Conservation (phyloP, 169 alveolate species). For the Theileria annulata region DNA sequence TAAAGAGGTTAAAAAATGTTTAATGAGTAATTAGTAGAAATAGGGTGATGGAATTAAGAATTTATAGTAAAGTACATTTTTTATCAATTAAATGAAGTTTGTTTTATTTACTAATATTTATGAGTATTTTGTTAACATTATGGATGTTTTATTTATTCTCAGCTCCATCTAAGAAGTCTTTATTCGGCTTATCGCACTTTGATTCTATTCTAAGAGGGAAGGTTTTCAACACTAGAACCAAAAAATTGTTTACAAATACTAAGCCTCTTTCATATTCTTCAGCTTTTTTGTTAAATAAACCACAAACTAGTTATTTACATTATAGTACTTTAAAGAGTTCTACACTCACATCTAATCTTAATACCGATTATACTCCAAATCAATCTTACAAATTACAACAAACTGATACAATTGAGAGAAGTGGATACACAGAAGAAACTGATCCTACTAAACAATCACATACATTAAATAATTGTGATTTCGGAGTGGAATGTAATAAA, state of each 20-base stretch:
- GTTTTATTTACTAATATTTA: conserved; percentile 10
- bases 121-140: conserved; percentile 37
- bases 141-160: conserved; percentile 41
- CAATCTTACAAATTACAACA: too few species aligned
- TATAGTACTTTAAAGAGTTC: too few species aligned
- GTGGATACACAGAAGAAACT: too few species aligned
- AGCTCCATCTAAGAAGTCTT: conserved; percentile 29
- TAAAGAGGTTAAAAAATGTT: neutral
- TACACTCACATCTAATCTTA: neutral
- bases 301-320: neutral
- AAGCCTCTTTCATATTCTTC: neutral
- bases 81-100: neutral
- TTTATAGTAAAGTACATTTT: neutral
- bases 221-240: neutral
- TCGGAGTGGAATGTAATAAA: too few species aligned
- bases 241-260: neutral
- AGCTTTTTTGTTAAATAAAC: neutral
- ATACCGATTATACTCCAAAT: too few species aligned
- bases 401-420: too few species aligned
- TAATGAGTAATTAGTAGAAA: neutral
- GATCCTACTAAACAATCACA: too few species aligned
- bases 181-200: conserved; percentile 6
- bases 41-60: neutral
- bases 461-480: too few species aligned
- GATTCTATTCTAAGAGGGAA: neutral